phyloP scores from a whole-genome alignment of 495 filamentous ascomycete genomes.

The Gamarada debralockiae region DNA sequence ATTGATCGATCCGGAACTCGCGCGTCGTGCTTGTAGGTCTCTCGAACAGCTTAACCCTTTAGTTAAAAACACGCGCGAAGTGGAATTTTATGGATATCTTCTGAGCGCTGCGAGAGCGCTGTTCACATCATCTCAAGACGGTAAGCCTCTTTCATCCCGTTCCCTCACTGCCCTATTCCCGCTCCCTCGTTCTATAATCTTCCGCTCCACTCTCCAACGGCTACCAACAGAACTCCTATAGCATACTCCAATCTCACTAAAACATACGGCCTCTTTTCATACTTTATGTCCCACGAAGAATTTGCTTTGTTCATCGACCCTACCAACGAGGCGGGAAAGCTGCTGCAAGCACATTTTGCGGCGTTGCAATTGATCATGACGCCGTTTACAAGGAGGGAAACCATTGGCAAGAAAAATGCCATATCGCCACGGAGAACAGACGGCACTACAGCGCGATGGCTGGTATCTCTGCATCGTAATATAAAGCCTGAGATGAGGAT shows the following conservation, averaged over 20 bases:
- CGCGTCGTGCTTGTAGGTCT: constrained; percentile 31
- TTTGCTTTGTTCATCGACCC: constrained; percentile 52
- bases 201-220: neutral
- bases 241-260: constrained; percentile 30
- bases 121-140: constrained; percentile 25
- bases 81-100: constrained; percentile 20
- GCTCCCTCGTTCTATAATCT: neutral
- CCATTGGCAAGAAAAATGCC: neutral
- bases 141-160: constrained; percentile 11
- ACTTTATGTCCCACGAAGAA: constrained; percentile 40
- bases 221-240: no score
- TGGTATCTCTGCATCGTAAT: constrained; percentile 32
- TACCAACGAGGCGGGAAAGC: constrained; percentile 38
- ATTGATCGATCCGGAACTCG: constrained; percentile 31
- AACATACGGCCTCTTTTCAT: constrained; percentile 29
- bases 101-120: constrained; percentile 16
- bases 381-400: constrained; percentile 28
- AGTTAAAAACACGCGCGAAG: constrained; percentile 18
- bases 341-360: constrained; percentile 58
- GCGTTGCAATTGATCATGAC: constrained; percentile 54
- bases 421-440: neutral
- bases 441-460: constrained; percentile 11
- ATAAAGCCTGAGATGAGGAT: constrained; percentile 33
- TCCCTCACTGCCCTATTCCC: no score
- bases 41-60: constrained; percentile 35